A percentile compares a stretch with the other conserved stretches of the same genome.
Conservation (phyloP, 2,329 filamentous ascomycete species). For the Capronia americana region DNA sequence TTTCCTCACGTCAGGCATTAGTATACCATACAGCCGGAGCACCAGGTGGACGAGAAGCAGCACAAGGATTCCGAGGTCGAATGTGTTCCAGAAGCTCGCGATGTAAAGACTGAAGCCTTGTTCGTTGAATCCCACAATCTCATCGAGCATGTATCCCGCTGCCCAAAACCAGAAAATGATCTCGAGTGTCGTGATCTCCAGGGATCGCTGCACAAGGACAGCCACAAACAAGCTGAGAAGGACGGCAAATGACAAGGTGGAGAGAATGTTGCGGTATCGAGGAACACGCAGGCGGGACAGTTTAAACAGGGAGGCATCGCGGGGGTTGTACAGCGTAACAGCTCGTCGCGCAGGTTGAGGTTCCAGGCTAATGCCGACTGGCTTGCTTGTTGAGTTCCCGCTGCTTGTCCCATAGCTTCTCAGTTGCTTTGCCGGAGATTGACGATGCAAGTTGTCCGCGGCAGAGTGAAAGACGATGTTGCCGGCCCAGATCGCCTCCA, state of each 20-base stretch:
- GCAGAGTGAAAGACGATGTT: constrained; percentile 93
- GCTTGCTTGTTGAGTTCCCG: constrained; percentile 32
- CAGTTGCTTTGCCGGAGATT: constrained; percentile 31
- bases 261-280: constrained; percentile 87
- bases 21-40: constrained; percentile 84
- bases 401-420: constrained; percentile 50
- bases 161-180: constrained; percentile 98
- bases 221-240: constrained; percentile 85
- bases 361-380: constrained; percentile 30
- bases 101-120: constrained; percentile 96
- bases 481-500: constrained; percentile 97
- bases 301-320: constrained; percentile 89
- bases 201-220: constrained; percentile 76
- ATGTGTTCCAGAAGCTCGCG: constrained; percentile 97
- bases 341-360: constrained; percentile 58
- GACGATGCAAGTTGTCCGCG: constrained; percentile 81
- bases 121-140: constrained; percentile 94
- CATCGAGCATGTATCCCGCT: constrained; percentile 94
- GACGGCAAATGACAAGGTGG: constrained; percentile 83
- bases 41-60: constrained; percentile 88
- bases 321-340: constrained; percentile 86
- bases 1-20: constrained; percentile 73
- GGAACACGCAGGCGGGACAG: constrained; percentile 88
- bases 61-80: constrained; percentile 87
- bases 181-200: constrained; percentile 82